These are phyloP conservation scores for Cladosporium sp. DNA, from an alignment of 2,329 filamentous ascomycete species.

Conservation along the genomic window DNA sequence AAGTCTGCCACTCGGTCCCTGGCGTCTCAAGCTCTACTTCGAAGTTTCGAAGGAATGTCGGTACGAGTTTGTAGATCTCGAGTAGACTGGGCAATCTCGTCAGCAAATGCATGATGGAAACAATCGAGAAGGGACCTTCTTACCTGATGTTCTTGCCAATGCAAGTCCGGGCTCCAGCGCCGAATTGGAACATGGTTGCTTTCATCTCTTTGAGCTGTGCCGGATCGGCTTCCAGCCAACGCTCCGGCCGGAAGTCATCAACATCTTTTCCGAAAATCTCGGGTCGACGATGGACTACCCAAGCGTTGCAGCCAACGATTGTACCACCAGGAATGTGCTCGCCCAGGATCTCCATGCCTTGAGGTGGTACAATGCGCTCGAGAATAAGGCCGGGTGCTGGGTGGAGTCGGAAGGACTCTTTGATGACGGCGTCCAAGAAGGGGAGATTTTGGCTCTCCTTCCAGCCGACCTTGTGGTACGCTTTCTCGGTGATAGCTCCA, in stretches of 20 bases:
- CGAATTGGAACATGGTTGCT: slow-evolving; percentile 68
- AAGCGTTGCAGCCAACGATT: slow-evolving; percentile 70
- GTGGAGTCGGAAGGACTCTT: slow-evolving; percentile 73
- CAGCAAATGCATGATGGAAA: neutral
- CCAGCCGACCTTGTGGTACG: slow-evolving; percentile 62
- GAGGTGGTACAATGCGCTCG: slow-evolving; percentile 66
- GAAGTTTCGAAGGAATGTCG: slow-evolving; percentile 60
- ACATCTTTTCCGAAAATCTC: slow-evolving; percentile 67
- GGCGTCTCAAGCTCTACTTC: slow-evolving; percentile 48
- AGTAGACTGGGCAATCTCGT: slow-evolving; percentile 32
- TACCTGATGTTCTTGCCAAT: slow-evolving; percentile 51
- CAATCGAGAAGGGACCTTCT: neutral
- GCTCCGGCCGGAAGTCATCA: slow-evolving; percentile 63
- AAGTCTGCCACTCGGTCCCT: slow-evolving; percentile 42
- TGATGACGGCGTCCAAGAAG: slow-evolving; percentile 73
- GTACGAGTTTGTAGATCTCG: slow-evolving; percentile 50
- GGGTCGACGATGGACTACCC: slow-evolving; percentile 66
- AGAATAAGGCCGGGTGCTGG: slow-evolving; percentile 69
- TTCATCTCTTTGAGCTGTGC: slow-evolving; percentile 62
- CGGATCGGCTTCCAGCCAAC: slow-evolving; percentile 57
- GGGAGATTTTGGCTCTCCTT: slow-evolving; percentile 64
- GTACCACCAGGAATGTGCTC: slow-evolving; percentile 63
- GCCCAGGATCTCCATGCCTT: slow-evolving; percentile 61
- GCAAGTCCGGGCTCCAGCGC: slow-evolving; percentile 66
- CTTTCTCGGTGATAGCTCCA: slow-evolving; percentile 43